Evolutionary conservation across 805 yeast species (phyloP).

Genomic region (Tetrapisispora namnaoensis): DNA sequence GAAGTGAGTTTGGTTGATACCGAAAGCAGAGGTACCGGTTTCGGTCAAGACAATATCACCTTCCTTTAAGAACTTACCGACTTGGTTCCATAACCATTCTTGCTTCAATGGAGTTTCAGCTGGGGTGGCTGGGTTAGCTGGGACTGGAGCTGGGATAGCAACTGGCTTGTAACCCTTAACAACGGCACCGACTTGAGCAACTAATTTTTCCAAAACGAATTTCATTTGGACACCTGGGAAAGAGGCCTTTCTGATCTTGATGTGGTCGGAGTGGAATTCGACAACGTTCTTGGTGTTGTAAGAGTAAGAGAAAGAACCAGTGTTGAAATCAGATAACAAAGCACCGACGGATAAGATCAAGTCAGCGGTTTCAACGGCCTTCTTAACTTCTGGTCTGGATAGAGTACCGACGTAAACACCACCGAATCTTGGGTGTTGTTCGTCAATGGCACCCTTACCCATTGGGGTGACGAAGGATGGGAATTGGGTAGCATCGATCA

Average conservation of each 20-base stretch:
- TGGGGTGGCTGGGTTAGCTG: conserved; percentile 37
- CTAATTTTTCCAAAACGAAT: conserved; percentile 38
- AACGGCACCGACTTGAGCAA: conserved; percentile 31
- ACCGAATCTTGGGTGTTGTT: conserved; percentile 61
- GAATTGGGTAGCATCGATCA: conserved; percentile 61
- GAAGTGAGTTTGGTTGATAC: conserved; percentile 56
- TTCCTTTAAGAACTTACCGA: conserved; percentile 51
- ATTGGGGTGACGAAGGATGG: conserved; percentile 82
- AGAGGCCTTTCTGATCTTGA: conserved; percentile 58
- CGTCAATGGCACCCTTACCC: conserved; percentile 79
- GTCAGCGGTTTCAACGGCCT: conserved; percentile 65
- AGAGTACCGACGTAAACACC: conserved; percentile 84
- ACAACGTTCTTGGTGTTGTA: conserved; percentile 66
- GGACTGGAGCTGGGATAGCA: conserved; percentile 45
- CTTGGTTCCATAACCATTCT: conserved; percentile 60
- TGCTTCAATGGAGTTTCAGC: conserved; percentile 44
- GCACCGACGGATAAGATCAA: conserved; percentile 74
- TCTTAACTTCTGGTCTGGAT: conserved; percentile 61
- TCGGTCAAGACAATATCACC: conserved; percentile 63
- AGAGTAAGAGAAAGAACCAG: conserved; percentile 75
- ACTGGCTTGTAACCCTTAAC: conserved; percentile 39
- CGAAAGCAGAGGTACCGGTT: conserved; percentile 70
- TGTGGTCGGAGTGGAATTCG: conserved; percentile 71
- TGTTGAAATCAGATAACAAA: conserved; percentile 77
- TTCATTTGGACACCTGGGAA: conserved; percentile 70